A percentile compares a stretch with the other conserved stretches of the same genome.
phyloP scores from a whole-genome alignment of 2,329 filamentous ascomycete genomes.

The Ramularia collo-cygni region DNA sequence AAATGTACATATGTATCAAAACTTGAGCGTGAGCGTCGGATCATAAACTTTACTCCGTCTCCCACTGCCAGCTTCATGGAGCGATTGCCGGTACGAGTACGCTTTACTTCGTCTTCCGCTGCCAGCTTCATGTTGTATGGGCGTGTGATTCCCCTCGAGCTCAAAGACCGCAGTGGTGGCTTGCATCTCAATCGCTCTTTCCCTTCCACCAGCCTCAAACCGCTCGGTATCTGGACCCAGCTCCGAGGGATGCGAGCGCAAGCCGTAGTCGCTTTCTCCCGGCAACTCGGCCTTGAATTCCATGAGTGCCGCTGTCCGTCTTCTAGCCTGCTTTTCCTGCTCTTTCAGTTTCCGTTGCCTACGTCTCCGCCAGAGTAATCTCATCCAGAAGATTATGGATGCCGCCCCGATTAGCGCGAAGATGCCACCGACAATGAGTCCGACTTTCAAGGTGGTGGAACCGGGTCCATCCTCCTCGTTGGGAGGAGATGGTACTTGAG shows the following conservation, averaged over 20 bases:
- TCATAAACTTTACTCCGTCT: conserved; percentile 4
- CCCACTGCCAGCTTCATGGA: conserved; percentile 11
- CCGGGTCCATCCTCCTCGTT: neutral
- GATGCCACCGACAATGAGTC: conserved; percentile 5
- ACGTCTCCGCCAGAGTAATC: conserved; percentile 3
- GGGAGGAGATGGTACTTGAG: neutral
- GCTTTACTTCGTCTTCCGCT: conserved; percentile 8
- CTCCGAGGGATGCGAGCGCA: neutral
- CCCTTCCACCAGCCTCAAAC: conserved; percentile 5
- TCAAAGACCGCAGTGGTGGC: conserved; percentile 13
- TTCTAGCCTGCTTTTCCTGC: neutral
- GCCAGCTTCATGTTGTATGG: conserved; percentile 9
- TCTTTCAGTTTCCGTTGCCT: conserved; percentile 6
- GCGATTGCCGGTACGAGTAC: too few relatives aligned
- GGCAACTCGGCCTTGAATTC: conserved; percentile 10
- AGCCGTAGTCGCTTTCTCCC: conserved; percentile 1
- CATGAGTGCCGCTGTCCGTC: conserved; percentile 1
- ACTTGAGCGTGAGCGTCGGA: too few relatives aligned
- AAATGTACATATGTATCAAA: too few relatives aligned
- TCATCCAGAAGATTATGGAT: conserved; percentile 8
- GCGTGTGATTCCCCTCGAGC: conserved; percentile 8
- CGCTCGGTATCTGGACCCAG: conserved; percentile 5
- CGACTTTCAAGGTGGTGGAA: neutral
- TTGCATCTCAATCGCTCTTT: conserved; percentile 7
- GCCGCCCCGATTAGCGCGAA: conserved; percentile 7